Percentiles rank a stretch among this genome's conserved stretches.
Conservation (phyloP, 352 stramenopile species). For the Peronosclerospora sorghi region DNA sequence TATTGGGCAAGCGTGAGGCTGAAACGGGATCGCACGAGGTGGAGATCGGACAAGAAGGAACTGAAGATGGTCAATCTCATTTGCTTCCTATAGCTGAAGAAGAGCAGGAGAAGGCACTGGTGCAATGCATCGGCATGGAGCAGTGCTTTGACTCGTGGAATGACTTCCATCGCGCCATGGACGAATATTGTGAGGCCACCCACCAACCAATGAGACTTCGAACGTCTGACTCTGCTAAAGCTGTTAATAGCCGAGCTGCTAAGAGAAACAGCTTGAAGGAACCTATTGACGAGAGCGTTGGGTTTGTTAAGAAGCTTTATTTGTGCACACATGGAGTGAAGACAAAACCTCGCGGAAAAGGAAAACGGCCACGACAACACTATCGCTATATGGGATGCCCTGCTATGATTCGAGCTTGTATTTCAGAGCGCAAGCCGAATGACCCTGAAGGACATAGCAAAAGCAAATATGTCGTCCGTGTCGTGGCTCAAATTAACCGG, state of each 20-base stretch:
- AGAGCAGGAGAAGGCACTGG: conserved; percentile 45
- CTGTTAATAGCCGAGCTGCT: conserved; percentile 63
- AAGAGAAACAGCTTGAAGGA: conserved; percentile 78
- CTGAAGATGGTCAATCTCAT: conserved; percentile 39
- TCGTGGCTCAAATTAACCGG: conserved; percentile 78
- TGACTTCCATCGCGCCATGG: conserved; percentile 73
- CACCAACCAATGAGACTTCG: conserved; percentile 74
- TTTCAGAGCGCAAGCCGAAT: conserved; percentile 60
- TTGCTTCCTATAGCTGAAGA: conserved; percentile 47
- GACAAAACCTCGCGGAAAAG: conserved; percentile 72
- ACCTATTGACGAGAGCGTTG: conserved; percentile 76
- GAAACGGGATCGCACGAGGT: conserved; percentile 48
- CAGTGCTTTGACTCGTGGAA: conserved; percentile 78
- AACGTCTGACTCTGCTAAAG: conserved; percentile 72
- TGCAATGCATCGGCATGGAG: conserved; percentile 62
- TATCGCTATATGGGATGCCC: conserved; percentile 80
- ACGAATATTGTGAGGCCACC: conserved; percentile 58
- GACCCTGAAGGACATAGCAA: conserved; percentile 35
- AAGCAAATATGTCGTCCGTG: conserved; percentile 73
- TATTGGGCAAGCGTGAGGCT: conserved; percentile 54
- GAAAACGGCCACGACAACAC: conserved; percentile 66
- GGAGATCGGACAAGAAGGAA: conserved; percentile 32
- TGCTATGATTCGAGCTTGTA: conserved; percentile 73
- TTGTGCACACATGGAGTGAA: conserved; percentile 78
- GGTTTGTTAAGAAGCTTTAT: conserved; percentile 81